Evolutionary conservation across 2,329 filamentous ascomycete genomes (phyloP), one percentile per base, ranked within the genome.

Genomic region (Talaromyces sp.): DNA sequence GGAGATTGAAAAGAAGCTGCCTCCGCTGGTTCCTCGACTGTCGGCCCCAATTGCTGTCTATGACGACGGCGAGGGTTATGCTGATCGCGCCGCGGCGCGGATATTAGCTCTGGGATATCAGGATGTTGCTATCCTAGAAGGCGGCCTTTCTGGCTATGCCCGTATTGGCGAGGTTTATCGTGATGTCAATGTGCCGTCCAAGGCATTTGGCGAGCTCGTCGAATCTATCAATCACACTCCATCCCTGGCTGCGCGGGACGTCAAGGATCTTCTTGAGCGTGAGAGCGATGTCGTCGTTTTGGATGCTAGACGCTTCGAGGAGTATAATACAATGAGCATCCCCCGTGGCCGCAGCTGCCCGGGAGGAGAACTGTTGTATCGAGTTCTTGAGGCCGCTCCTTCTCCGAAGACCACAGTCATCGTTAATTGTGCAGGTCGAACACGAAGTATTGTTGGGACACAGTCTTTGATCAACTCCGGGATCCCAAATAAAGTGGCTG

Each of bases 291-390:
- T 67, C 7, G 66, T 68, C 7, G 64, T 72, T n/a, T 55, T 72
- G 17, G 70, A 72, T 60, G 68, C 67, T 4, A 62, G 70, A n/a
- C 64, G 70, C 3, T 72, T 66, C 35, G 65, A 65, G 21, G 70
- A 72, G 50, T 72, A 68, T 54, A 64, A 69, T 43, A 72, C 69
- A 2, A 73, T 73, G 70, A 71, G 70, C 56, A 71, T 73, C 27
- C 70, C 70, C 1, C 58, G 60, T 9, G 70, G 70, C 11, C 68
- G 65, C 24, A 73, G 70, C 55, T 73, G 70, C 58, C 70, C 70
- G 2, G 70, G 70, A 1, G 70, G 70, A 43, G 70, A 71, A 58
- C 61, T 71, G 13, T 24, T 70, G 1, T 71, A 70, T 64, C 69
- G 69, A 26, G 52, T 71, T n/a, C 69, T 72, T 21, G 68, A 72